phyloP scores from a whole-genome alignment of 139 green algal genomes.

The Auxenochlorella pyrenoidosa region DNA sequence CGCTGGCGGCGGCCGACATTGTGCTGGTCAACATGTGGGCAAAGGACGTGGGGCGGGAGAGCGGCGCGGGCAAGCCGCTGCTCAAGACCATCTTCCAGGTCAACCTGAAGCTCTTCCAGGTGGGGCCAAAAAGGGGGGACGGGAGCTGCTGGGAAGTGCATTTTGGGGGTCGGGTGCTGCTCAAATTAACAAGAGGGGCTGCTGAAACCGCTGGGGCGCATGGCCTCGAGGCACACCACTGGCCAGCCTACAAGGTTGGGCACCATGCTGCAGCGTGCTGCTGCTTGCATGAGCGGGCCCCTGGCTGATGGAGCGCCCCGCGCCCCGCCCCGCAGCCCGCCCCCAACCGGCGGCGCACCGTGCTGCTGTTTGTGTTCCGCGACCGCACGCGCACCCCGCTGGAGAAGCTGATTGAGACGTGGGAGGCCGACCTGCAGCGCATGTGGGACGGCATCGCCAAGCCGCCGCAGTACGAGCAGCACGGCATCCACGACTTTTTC shows the following conservation, averaged over 20 bases:
- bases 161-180: too few species aligned
- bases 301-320: too few species aligned
- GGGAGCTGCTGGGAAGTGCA: background rate
- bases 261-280: background rate
- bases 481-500: constrained; percentile 90
- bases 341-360: constrained; percentile 64
- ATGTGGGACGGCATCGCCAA: constrained; percentile 96
- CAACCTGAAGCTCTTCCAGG: constrained; percentile 96
- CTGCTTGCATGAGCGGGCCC: background rate
- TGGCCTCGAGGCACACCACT: too few species aligned
- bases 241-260: too few species aligned
- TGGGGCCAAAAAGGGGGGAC: background rate
- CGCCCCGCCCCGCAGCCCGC: constrained; percentile 55
- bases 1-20: constrained; percentile 92
- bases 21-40: constrained; percentile 99
- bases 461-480: constrained; percentile 76
- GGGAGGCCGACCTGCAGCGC: constrained; percentile 71
- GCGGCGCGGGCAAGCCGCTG: constrained; percentile 95
- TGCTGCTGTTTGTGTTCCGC: constrained; percentile 98
- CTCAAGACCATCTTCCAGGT: constrained; percentile 99
- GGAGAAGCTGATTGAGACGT: constrained; percentile 64
- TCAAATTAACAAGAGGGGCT: too few species aligned
- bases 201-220: too few species aligned
- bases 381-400: constrained; percentile 93
- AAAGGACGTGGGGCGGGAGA: constrained; percentile 97